Evolutionary conservation across 2,329 filamentous ascomycete genomes (phyloP).

Genomic region (Ampelomyces quisqualis): DNA sequence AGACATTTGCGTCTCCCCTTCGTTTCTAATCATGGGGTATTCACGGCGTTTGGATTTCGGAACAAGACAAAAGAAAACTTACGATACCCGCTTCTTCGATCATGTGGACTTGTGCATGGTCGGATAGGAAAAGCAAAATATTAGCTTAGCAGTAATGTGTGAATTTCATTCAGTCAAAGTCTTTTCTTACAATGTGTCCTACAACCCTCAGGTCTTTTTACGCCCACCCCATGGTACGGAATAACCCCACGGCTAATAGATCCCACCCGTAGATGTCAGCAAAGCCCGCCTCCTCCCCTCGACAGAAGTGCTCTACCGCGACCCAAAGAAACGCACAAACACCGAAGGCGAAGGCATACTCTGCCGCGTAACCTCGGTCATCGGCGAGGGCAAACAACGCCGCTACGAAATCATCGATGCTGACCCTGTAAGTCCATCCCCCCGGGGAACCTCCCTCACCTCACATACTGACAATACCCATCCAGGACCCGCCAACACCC

Average conservation of each 20-base stretch:
- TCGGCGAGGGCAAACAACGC: constrained; percentile 55
- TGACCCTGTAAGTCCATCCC: no score
- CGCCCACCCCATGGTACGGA: no score
- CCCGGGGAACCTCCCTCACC: no score
- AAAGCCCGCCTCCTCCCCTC: constrained; percentile 39
- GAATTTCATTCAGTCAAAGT: no score
- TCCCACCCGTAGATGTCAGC: constrained; percentile 8
- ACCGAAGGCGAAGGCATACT: constrained; percentile 55
- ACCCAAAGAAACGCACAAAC: constrained; percentile 43
- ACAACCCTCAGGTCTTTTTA: no score
- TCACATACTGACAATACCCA: no score
- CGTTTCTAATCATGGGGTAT: neutral
- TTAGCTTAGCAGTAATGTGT: constrained; percentile 11
- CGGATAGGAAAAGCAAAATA: no score
- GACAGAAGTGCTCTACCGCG: constrained; percentile 55
- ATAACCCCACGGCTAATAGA: constrained; percentile 2
- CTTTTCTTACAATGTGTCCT: no score
- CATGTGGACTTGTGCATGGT: no score
- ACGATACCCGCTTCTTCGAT: constrained; percentile 1
- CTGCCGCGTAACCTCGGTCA: constrained; percentile 53
- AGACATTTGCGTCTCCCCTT: neutral
- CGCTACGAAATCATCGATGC: constrained; percentile 56
- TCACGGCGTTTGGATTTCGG: neutral
- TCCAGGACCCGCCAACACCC: constrained; percentile 43
- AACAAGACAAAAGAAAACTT: neutral